Percentiles rank a stretch among this genome's conserved stretches.
Conservation (phyloP, 1,139 yeast species). For the Hemisphaericaspora lyxosophila region DNA sequence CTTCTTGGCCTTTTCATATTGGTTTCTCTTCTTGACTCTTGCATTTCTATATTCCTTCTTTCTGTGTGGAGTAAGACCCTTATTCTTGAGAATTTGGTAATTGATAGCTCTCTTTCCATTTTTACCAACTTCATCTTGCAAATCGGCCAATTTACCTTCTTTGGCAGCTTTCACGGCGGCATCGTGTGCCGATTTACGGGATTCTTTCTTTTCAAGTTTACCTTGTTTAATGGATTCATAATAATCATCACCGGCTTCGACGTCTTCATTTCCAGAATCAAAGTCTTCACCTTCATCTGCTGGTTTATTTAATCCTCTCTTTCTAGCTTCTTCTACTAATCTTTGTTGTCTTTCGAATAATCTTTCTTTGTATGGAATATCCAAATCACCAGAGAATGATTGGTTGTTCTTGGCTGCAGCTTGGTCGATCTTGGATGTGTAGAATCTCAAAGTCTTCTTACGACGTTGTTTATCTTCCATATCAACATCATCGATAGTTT, state of each 20-base stretch:
- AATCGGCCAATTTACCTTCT: constrained; percentile 77
- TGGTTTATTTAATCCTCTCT: constrained; percentile 65
- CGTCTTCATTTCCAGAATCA: constrained; percentile 43
- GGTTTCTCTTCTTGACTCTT: constrained; percentile 97
- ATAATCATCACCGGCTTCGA: constrained; percentile 42
- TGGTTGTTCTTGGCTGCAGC: constrained; percentile 57
- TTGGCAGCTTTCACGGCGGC: constrained; percentile 77
- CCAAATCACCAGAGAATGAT: constrained; percentile 77
- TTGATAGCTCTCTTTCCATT: constrained; percentile 94
- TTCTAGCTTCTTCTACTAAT: constrained; percentile 81
- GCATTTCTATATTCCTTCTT: constrained; percentile 93
- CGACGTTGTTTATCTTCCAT: constrained; percentile 81
- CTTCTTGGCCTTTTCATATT: constrained; percentile 93
- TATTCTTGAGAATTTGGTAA: constrained; percentile 90
- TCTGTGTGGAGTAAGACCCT: constrained; percentile 90
- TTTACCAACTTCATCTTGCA: constrained; percentile 63
- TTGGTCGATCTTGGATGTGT: constrained; percentile 94
- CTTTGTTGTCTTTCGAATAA: constrained; percentile 86
- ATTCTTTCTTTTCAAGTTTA: constrained; percentile 47
- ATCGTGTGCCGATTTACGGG: constrained; percentile 65
- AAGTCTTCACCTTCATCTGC: constrained; percentile 52
- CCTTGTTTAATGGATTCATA: constrained; percentile 52
- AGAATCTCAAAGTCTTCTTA: constrained; percentile 85
- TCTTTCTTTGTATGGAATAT: constrained; percentile 90
- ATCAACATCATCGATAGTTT: constrained; percentile 70